phyloP scores from a whole-genome alignment of 805 yeast species.

The Saccharomyces paradoxus region DNA sequence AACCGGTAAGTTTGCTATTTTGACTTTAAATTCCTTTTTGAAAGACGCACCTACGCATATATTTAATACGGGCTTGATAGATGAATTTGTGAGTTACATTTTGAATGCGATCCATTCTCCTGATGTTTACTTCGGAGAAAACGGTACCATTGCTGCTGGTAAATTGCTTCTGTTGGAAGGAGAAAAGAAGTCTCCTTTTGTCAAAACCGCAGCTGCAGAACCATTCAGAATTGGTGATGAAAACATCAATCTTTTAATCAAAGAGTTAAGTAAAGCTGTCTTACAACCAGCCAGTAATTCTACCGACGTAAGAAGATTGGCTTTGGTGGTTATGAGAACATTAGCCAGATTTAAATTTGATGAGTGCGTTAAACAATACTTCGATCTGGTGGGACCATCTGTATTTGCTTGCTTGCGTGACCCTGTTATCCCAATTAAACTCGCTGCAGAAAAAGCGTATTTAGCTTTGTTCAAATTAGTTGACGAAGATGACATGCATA shows the following conservation, averaged over 20 bases:
- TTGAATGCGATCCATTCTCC: constrained; percentile 35
- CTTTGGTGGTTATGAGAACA: constrained; percentile 70
- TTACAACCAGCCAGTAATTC: constrained; percentile 54
- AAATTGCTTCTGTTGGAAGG: constrained; percentile 55
- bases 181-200: constrained; percentile 33
- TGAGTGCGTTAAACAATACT: constrained; percentile 42
- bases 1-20: constrained; percentile 53
- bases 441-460: constrained; percentile 90
- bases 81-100: constrained; percentile 44
- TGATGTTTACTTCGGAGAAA: constrained; percentile 55
- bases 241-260: constrained; percentile 36
- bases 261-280: constrained; percentile 42
- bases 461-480: constrained; percentile 63
- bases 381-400: constrained; percentile 55
- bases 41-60: constrained; percentile 66
- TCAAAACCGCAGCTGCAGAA: constrained; percentile 19
- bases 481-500: constrained; percentile 47
- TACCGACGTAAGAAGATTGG: constrained; percentile 67
- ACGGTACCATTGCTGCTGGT: constrained; percentile 73
- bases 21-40: constrained; percentile 72
- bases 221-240: constrained; percentile 38
- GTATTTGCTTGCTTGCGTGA: constrained; percentile 81
- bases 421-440: constrained; percentile 78
- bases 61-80: constrained; percentile 42
- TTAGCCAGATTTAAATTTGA: constrained; percentile 55